Evolutionary conservation across 768 basidiomycete species (phyloP).

Genomic region (Lactarius deliciosus): DNA sequence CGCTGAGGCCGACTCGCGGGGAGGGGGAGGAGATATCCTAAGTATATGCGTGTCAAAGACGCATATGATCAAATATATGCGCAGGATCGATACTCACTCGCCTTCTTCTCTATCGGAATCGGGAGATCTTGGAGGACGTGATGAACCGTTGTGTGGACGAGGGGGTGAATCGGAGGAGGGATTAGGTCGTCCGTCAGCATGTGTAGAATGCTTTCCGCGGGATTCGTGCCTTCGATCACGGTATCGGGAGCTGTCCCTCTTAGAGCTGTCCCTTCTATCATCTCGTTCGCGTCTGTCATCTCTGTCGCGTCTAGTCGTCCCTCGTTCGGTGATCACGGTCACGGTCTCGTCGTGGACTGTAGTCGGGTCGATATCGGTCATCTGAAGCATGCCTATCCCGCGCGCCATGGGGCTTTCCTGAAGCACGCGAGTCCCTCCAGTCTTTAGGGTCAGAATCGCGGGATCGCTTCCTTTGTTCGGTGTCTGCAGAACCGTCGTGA

Average conservation of each 20-base stretch:
- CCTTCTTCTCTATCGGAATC: constrained; percentile 83
- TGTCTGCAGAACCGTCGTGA: constrained; percentile 55
- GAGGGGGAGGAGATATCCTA: constrained; percentile 65
- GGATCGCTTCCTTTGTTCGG: constrained; percentile 51
- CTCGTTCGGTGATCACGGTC: constrained; percentile 37
- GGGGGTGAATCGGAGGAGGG: constrained; percentile 24
- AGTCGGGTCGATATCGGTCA: constrained; percentile 34
- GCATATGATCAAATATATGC: constrained; percentile 21
- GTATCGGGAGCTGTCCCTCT: constrained; percentile 39
- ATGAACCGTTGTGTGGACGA: constrained; percentile 27
- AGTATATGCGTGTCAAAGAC: constrained; percentile 21
- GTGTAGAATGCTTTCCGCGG: constrained; percentile 15
- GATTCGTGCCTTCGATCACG: constrained; percentile 29
- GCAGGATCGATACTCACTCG: constrained; percentile 69
- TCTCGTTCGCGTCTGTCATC: constrained; percentile 35
- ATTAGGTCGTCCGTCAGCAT: constrained; percentile 25
- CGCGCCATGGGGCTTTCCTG: constrained; percentile 34
- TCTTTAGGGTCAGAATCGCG: constrained; percentile 57
- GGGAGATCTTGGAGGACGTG: constrained; percentile 12
- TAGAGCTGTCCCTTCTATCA: constrained; percentile 34
- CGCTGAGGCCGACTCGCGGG: constrained; percentile 29
- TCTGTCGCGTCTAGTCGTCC: constrained; percentile 36
- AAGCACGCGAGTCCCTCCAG: constrained; percentile 66
- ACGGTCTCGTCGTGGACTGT: constrained; percentile 32
- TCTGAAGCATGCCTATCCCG: constrained; percentile 39